These are phyloP conservation scores for Plasmodium coatneyi DNA, from an alignment of 169 alveolate genomes.

Conservation along the genomic window DNA sequence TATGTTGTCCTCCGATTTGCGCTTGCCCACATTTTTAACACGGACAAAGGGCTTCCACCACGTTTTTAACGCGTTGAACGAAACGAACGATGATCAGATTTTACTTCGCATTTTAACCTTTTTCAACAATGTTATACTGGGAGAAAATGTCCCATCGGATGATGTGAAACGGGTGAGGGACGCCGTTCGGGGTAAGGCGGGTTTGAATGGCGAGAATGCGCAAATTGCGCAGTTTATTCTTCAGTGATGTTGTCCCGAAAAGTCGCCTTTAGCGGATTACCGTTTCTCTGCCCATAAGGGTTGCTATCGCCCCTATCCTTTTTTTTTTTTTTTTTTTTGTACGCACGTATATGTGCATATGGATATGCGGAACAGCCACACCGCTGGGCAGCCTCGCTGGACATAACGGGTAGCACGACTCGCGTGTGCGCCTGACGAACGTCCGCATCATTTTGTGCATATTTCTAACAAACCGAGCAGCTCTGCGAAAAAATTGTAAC, in stretches of 20 bases:
- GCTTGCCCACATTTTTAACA: conserved; percentile 51
- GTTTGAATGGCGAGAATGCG: conserved; percentile 42
- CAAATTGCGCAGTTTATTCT: conserved; percentile 64
- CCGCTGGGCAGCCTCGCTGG: not conserved
- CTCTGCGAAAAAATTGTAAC: not conserved
- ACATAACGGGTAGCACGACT: not conserved
- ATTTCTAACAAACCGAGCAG: not conserved
- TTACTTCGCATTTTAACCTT: conserved; percentile 69
- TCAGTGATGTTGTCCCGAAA: not conserved
- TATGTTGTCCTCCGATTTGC: conserved; percentile 63
- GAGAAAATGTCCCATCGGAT: conserved; percentile 46
- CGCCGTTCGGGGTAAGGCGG: conserved; percentile 18
- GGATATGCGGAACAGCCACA: not conserved
- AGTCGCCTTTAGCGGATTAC: not conserved
- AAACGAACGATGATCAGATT: conserved; percentile 53
- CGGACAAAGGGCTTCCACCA: conserved; percentile 46
- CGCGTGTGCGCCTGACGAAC: not conserved
- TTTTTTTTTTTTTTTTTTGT: conserved; percentile 6
- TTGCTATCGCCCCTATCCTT: not conserved
- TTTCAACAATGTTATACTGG: conserved; percentile 45
- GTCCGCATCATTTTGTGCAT: not conserved
- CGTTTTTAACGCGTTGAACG: conserved; percentile 37
- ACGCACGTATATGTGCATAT: not conserved
- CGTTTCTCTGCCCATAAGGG: not conserved
- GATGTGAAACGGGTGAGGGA: conserved; percentile 16